Conservation (phyloP, 139 green algal genomes). For the Chlamydomonas eustigma region DNA sequence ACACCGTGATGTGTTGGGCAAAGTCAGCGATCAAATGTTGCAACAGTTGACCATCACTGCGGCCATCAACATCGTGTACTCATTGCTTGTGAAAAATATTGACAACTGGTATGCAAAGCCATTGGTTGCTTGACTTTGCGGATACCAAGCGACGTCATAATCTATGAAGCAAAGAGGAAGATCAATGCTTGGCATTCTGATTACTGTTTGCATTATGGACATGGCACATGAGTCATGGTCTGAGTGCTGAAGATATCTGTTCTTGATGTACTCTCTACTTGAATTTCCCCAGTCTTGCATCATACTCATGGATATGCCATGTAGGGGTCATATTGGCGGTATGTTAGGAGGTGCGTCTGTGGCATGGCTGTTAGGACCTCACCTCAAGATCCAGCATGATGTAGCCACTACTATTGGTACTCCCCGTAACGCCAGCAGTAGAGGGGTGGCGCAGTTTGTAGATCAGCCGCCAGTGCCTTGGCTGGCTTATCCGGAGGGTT, state of each 20-base stretch:
- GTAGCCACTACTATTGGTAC: neutral
- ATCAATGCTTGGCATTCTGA: too few relatives aligned
- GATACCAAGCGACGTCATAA: too few relatives aligned
- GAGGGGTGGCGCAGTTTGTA: too few relatives aligned
- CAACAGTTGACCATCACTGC: conserved; percentile 36
- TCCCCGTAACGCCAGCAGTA: too few relatives aligned
- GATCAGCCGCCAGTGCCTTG: conserved; percentile 30
- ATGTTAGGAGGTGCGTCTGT: conserved; percentile 45
- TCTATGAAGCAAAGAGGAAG: too few relatives aligned
- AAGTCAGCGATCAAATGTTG: conserved; percentile 34
- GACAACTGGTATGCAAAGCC: conserved; percentile 47
- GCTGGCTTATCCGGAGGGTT: conserved; percentile 24
- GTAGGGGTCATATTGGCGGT: conserved; percentile 58
- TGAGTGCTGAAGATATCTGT: too few relatives aligned
- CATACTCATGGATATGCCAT: too few relatives aligned
- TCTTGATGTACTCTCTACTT: too few relatives aligned
- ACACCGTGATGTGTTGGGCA: conserved; percentile 34
- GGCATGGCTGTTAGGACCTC: conserved; percentile 46
- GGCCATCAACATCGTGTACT: conserved; percentile 48
- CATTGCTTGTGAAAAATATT: conserved; percentile 31
- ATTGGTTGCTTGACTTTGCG: too few relatives aligned
- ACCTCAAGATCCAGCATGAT: neutral
- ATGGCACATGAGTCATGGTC: too few relatives aligned
- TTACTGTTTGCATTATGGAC: too few relatives aligned
- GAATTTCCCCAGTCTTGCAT: too few relatives aligned